Evolutionary conservation across 768 basidiomycete species (phyloP).

Genomic region (Boletus huronensis): DNA sequence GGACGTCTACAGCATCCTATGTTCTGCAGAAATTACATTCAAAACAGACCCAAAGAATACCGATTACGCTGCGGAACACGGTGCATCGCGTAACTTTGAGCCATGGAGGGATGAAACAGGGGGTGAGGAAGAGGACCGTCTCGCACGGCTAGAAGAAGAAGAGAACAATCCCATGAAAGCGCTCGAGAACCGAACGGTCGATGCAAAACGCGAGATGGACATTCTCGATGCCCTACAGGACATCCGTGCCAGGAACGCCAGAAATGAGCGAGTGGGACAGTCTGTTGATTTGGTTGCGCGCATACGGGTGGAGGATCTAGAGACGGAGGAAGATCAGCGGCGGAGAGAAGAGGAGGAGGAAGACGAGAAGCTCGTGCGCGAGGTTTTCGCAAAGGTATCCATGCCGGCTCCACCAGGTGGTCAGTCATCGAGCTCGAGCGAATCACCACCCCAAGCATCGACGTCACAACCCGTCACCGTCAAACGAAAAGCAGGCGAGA

Average conservation of each 20-base stretch:
- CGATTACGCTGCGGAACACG: conserved; percentile 91
- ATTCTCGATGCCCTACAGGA: conserved; percentile 95
- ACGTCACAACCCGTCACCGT: conserved; percentile 53
- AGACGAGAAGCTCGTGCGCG: conserved; percentile 85
- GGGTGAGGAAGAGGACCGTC: conserved; percentile 76
- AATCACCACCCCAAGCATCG: conserved; percentile 17
- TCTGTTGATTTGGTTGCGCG: conserved; percentile 65
- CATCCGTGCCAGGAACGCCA: conserved; percentile 79
- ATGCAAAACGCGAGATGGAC: conserved; percentile 98
- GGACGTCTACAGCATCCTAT: conserved; percentile 63
- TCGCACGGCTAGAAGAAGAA: conserved; percentile 84
- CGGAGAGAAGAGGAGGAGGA: conserved; percentile 77
- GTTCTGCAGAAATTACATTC: conserved; percentile 98
- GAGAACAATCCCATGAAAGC: conserved; percentile 98
- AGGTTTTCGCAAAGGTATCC: conserved; percentile 78
- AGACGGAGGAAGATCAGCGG: conserved; percentile 73
- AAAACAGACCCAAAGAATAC: conserved; percentile 99
- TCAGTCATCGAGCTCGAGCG: conserved; percentile 25
- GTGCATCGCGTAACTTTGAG: conserved; percentile 96
- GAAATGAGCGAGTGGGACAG: conserved; percentile 83
- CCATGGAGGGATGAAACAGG: conserved; percentile 88
- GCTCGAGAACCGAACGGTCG: conserved; percentile 86
- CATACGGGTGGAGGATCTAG: conserved; percentile 62
- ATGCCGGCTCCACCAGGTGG: conserved; percentile 27
- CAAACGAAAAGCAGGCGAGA: conserved; percentile 81